phyloP scores from a whole-genome alignment of 2,329 filamentous ascomycete genomes.

The Epichloe coenophiala region DNA sequence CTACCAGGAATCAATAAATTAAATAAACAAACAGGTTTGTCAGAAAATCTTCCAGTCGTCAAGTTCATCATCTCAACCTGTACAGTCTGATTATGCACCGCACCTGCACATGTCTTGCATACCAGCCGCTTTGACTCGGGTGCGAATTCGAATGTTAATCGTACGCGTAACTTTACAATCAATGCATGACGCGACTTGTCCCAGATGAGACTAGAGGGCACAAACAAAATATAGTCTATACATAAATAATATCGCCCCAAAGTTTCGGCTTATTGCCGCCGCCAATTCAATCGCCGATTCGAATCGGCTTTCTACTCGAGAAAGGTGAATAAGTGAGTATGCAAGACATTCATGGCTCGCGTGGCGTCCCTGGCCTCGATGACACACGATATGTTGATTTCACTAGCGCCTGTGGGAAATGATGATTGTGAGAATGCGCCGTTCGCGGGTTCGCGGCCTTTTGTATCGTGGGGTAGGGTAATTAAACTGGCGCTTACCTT shows the following conservation, averaged over 20 bases:
- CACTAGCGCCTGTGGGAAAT: conserved; percentile 60
- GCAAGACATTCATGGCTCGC: conserved; percentile 87
- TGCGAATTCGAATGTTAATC: background rate
- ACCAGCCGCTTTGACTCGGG: background rate
- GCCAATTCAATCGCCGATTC: background rate
- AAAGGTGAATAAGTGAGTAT: conserved; percentile 95
- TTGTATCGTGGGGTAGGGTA: background rate
- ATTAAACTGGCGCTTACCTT: conserved; percentile 46
- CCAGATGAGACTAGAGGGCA: background rate
- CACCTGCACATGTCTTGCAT: background rate
- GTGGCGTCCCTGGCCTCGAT: conserved; percentile 86
- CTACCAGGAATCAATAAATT: background rate
- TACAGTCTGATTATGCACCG: too few relatives aligned
- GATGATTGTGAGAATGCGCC: background rate
- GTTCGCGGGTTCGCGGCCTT: background rate
- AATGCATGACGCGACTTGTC: background rate
- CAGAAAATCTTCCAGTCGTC: background rate
- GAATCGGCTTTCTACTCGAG: conserved; percentile 43
- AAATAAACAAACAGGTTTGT: background rate
- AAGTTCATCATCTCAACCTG: background rate
- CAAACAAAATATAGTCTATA: background rate
- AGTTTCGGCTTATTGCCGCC: background rate
- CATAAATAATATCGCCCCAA: background rate
- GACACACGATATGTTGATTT: conserved; percentile 98
- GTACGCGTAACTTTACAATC: background rate